Conservation (phyloP, 257 asterid genomes). For the Henckelia pumila region DNA sequence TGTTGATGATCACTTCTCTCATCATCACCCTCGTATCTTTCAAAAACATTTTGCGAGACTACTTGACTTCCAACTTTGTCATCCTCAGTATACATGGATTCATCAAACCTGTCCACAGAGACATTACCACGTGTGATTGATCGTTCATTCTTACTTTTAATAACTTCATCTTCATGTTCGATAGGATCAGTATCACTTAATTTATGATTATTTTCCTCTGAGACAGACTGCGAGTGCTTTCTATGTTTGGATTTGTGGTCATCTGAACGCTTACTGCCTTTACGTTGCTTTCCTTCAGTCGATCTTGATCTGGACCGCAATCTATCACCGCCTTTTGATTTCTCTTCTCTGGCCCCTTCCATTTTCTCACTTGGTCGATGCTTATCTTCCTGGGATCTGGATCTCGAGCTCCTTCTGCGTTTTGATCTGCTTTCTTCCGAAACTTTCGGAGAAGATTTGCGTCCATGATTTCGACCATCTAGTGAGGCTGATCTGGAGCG, state of each 20-base stretch:
- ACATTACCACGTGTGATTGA: constrained; percentile 37
- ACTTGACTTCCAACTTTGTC: constrained; percentile 30
- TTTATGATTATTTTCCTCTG: constrained; percentile 42
- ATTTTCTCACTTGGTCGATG: constrained; percentile 40
- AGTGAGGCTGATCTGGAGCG: constrained; percentile 57
- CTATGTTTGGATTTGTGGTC: constrained; percentile 54
- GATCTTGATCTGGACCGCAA: constrained; percentile 59
- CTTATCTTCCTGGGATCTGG: constrained; percentile 58
- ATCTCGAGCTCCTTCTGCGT: constrained; percentile 54
- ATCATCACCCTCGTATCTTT: constrained; percentile 24
- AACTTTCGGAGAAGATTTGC: constrained; percentile 44
- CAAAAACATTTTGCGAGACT: constrained; percentile 20
- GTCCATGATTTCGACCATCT: constrained; percentile 42
- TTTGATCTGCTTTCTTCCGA: constrained; percentile 54
- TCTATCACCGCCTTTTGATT: constrained; percentile 45
- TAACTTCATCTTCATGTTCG: constrained; percentile 42
- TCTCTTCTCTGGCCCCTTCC: constrained; percentile 59
- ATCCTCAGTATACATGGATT: constrained; percentile 31
- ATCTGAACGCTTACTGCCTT: constrained; percentile 41
- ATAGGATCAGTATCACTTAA: constrained; percentile 28
- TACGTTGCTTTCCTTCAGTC: constrained; percentile 44
- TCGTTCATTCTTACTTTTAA: constrained; percentile 41
- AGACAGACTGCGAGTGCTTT: constrained; percentile 55
- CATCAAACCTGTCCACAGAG: constrained; percentile 10
- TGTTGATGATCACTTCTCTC: constrained; percentile 24